Evolutionary conservation across 768 basidiomycete genomes (phyloP).

Genomic region (Hemileccinum rubropunctum): DNA sequence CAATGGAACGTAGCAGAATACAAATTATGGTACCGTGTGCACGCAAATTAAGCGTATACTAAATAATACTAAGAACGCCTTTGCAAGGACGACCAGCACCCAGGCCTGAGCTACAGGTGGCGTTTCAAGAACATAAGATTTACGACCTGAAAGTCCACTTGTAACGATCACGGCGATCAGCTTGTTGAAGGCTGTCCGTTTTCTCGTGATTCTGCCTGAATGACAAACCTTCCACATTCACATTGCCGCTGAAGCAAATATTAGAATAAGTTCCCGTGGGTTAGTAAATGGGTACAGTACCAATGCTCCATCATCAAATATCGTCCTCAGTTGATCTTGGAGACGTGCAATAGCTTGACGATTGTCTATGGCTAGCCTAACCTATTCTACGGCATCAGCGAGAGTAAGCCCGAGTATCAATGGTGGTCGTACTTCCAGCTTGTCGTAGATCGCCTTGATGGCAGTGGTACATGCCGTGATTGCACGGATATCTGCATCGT

Average conservation of each 20-base stretch:
- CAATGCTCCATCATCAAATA: background rate
- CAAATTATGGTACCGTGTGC: background rate
- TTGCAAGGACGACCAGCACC: slow-evolving; percentile 1
- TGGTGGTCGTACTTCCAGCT: slow-evolving; percentile 2
- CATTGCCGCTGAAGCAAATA: slow-evolving; percentile 6
- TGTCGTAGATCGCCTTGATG: slow-evolving; percentile 7
- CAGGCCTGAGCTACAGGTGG: background rate
- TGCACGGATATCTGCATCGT: slow-evolving; percentile 6
- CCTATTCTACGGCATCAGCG: background rate
- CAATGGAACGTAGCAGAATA: background rate
- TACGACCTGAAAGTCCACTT: too few relatives aligned
- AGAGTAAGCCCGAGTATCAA: background rate
- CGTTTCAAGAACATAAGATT: too few relatives aligned
- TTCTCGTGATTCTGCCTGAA: background rate
- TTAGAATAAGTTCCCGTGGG: background rate
- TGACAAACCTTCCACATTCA: background rate
- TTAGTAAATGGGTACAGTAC: background rate
- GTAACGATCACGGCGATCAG: background rate
- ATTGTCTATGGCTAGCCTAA: slow-evolving; percentile 14
- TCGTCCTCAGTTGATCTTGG: slow-evolving; percentile 5
- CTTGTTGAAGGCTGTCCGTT: background rate
- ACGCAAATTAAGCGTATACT: background rate
- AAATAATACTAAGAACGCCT: background rate
- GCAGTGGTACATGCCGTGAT: slow-evolving; percentile 10
- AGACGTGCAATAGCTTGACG: slow-evolving; percentile 6